phyloP scores from a whole-genome alignment of 129 eudicot species.

The Escallonia herrerae region DNA sequence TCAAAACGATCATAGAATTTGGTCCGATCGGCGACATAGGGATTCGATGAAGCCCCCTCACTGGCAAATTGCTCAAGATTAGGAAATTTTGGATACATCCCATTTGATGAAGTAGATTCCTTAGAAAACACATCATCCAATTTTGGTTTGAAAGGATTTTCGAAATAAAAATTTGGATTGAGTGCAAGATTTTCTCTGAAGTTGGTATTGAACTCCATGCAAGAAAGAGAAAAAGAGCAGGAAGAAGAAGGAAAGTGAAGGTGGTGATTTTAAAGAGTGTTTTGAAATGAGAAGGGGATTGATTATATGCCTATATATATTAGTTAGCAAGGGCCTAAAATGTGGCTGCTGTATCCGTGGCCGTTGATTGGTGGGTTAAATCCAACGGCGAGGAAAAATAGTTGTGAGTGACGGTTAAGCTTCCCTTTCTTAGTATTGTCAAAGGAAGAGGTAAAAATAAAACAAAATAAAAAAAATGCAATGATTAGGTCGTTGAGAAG shows the following conservation, averaged over 20 bases:
- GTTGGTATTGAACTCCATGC: constrained; percentile 23
- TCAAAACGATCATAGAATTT: constrained; percentile 25
- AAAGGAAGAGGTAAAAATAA: neutral
- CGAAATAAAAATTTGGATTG: neutral
- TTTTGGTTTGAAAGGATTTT: constrained; percentile 15
- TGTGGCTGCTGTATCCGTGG: constrained; percentile 10
- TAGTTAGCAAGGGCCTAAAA: neutral
- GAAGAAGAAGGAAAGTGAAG: constrained; percentile 2
- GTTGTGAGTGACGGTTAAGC: constrained; percentile 9
- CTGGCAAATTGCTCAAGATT: constrained; percentile 17
- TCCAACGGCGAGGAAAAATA: constrained; percentile 16
- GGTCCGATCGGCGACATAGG: constrained; percentile 9
- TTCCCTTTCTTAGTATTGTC: constrained; percentile 1
- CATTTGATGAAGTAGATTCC: constrained; percentile 14
- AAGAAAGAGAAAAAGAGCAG: neutral
- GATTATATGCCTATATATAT: neutral
- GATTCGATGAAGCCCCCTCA: constrained; percentile 11
- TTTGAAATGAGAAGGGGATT: constrained; percentile 15
- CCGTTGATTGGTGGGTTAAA: constrained; percentile 26
- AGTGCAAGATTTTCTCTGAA: constrained; percentile 13
- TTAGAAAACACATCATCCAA: constrained; percentile 10
- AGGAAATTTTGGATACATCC: constrained; percentile 28
- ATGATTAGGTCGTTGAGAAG: neutral
- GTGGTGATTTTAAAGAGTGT: constrained; percentile 3
- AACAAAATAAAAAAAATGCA: neutral